These are phyloP conservation scores for Ostreobium quekettii DNA, from an alignment of 139 green algal genomes.

Conservation along the genomic window DNA sequence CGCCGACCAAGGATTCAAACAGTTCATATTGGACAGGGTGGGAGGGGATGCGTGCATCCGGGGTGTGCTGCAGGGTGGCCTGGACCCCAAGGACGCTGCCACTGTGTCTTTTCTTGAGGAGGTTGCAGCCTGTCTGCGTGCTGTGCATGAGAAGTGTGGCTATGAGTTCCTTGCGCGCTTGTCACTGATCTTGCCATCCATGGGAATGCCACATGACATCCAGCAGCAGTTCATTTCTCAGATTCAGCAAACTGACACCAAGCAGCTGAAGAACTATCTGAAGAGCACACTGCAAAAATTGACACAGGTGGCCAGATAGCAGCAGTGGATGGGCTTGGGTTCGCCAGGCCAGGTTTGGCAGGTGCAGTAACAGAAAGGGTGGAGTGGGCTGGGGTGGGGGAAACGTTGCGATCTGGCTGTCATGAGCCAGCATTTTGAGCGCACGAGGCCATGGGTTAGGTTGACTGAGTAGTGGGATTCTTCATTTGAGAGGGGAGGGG, in stretches of 20 bases:
- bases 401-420: too few species aligned
- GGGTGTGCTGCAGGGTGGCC: not conserved
- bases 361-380: too few species aligned
- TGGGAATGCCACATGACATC: not conserved
- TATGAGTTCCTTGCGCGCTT: not conserved
- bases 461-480: too few species aligned
- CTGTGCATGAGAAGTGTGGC: not conserved
- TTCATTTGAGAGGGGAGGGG: too few species aligned
- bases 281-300: not conserved
- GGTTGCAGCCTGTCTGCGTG: not conserved
- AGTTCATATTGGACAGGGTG: not conserved
- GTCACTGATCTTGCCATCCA: not conserved
- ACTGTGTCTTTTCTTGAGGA: not conserved
- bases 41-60: constrained; percentile 9
- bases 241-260: not conserved
- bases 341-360: too few species aligned
- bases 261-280: constrained; percentile 9
- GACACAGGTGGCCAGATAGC: not conserved
- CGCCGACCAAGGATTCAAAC: not conserved
- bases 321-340: not conserved
- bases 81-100: constrained; percentile 3
- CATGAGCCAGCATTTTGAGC: too few species aligned
- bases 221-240: not conserved
- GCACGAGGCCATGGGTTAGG: too few species aligned
- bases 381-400: too few species aligned